Base-by-base conservation (phyloP, 2,329 filamentous ascomycete genomes). In the Myotisia sp. region DNA sequence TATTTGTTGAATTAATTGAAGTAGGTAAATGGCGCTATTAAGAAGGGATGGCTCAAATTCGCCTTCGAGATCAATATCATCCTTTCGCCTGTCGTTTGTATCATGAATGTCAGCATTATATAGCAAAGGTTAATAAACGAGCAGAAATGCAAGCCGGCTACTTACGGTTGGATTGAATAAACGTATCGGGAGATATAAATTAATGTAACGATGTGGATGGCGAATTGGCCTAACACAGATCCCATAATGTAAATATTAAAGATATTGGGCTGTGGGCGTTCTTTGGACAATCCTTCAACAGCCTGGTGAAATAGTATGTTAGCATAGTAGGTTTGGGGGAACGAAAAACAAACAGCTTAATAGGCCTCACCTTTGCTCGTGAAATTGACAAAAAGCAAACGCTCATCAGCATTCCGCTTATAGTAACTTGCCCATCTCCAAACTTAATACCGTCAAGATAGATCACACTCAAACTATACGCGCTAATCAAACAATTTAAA, bases 381-480 rank as follows among this genome's bases (percentile, higher is more conserved):
- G 90, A 95, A 51, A 98, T 94, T 41, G 86, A 94, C 50, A 98
- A 65, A 71, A 98, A 98, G 64, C 90, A 98, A 33, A 98, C 90
- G 49, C 86, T 94, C 90, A 98, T 95, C 57, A 98, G 77, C 82
- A 98, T 95, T 47, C 90, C 90, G 48, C 85, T 94, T 50, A 98
- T 95, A 10, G 90, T 98, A 46, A 95, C 90, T 62, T 98, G 90
- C 3, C 86, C 85, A 54, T 98, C 90, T 37, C 90, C 86, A 54
- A 98, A 98, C 65, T 98, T 98, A 69, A 98, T 98, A 43, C 90
- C 90, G 50, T 95, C 87, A 1, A 98, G 73, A 53, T 98, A 98
- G 38, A 98, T 69, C 12, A 98, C 90, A 56, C 82, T 92, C 53
- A 98, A 63, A 58, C 84, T 93, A 73, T 98, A 98, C 23, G 90